phyloP scores from a whole-genome alignment of 345 rosid species.

The Arabis hirsuta region DNA sequence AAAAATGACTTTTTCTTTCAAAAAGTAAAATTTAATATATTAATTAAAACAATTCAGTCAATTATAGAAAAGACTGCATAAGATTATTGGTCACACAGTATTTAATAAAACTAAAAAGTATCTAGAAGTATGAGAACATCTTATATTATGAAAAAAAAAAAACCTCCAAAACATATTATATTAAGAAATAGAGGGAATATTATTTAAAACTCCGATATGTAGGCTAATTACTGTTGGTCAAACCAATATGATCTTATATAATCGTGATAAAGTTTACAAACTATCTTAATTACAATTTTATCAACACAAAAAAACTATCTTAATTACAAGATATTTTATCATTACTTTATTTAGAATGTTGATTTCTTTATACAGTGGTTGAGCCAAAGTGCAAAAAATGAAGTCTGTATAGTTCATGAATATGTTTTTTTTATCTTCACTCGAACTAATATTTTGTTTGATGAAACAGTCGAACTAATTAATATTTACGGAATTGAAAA shows the following conservation, averaged over 20 bases:
- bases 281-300: too few relatives aligned
- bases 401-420: background rate
- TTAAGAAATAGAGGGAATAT: too few relatives aligned
- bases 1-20: too few relatives aligned
- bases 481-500: slow-evolving; percentile 7
- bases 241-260: background rate
- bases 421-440: background rate
- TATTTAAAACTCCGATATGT: background rate
- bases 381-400: slow-evolving; percentile 5
- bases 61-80: too few relatives aligned
- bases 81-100: too few relatives aligned
- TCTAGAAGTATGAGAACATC: too few relatives aligned
- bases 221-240: background rate
- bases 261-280: background rate
- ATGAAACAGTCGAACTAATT: too few relatives aligned
- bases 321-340: background rate
- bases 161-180: too few relatives aligned
- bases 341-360: background rate
- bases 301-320: background rate
- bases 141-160: too few relatives aligned
- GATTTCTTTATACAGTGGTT: background rate
- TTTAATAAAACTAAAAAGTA: too few relatives aligned
- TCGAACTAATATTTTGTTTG: background rate
- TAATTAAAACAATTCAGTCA: too few relatives aligned
- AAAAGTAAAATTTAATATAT: too few relatives aligned